phyloP scores from a whole-genome alignment of 495 filamentous ascomycete genomes.

The Pyronema domesticum region DNA sequence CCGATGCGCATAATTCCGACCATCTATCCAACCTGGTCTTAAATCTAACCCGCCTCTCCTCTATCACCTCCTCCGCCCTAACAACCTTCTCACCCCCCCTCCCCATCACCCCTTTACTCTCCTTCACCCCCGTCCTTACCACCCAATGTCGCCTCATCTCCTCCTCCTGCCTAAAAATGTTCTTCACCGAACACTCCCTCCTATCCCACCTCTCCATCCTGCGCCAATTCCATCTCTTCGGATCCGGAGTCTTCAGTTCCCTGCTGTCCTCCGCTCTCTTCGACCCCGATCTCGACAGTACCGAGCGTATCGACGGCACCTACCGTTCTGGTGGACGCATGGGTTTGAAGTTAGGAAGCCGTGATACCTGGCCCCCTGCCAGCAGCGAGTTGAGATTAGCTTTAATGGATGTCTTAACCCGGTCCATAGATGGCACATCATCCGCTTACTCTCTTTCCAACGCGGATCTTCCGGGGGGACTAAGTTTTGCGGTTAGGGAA shows the following conservation, averaged over 20 bases:
- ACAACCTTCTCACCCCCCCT: slow-evolving; percentile 48
- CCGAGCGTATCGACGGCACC: slow-evolving; percentile 51
- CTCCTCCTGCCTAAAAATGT: slow-evolving; percentile 52
- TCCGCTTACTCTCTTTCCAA: slow-evolving; percentile 12
- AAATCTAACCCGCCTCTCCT: slow-evolving; percentile 13
- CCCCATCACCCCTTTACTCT: slow-evolving; percentile 51
- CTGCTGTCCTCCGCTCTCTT: slow-evolving; percentile 72
- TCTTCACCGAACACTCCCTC: slow-evolving; percentile 58
- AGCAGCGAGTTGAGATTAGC: slow-evolving; percentile 79
- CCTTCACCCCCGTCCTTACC: slow-evolving; percentile 53
- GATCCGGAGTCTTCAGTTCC: slow-evolving; percentile 65
- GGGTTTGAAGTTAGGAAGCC: slow-evolving; percentile 58
- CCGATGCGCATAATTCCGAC: neutral
- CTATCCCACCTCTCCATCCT: slow-evolving; percentile 62
- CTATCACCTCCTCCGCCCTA: slow-evolving; percentile 13
- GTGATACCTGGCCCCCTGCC: slow-evolving; percentile 77
- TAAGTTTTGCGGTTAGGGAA: slow-evolving; percentile 77
- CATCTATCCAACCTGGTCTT: slow-evolving; percentile 13
- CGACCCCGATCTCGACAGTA: slow-evolving; percentile 61
- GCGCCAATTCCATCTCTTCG: slow-evolving; percentile 62
- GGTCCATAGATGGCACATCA: slow-evolving; percentile 39
- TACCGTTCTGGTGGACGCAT: slow-evolving; percentile 53
- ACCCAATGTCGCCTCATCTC: slow-evolving; percentile 64
- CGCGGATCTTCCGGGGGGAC: slow-evolving; percentile 50
- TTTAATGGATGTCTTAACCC: slow-evolving; percentile 68